These are phyloP conservation scores for Chalciporus chontae DNA, from an alignment of 768 basidiomycete species.

Conservation along the genomic window DNA sequence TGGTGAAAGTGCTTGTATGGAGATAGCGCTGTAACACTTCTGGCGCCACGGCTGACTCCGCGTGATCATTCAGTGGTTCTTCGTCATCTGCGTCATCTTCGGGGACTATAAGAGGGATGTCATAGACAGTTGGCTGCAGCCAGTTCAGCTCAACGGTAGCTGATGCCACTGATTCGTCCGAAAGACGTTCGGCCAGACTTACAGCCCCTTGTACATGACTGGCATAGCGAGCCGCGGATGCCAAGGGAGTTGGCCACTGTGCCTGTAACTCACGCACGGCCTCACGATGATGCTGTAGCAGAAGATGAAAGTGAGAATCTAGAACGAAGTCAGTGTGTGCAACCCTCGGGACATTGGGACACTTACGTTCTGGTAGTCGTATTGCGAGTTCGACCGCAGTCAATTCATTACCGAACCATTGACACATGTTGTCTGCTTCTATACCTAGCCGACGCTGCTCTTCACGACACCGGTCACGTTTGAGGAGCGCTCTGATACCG, in stretches of 20 bases:
- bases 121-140: background rate
- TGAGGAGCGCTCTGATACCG: constrained; percentile 32
- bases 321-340: background rate
- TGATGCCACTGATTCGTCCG: background rate
- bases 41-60: background rate
- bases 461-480: constrained; percentile 28
- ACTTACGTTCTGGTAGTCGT: constrained; percentile 3
- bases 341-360: background rate
- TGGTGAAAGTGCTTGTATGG: too few relatives aligned
- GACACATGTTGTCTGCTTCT: constrained; percentile 34
- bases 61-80: too few relatives aligned
- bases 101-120: background rate
- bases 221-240: constrained; percentile 2
- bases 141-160: background rate
- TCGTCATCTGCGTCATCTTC: background rate
- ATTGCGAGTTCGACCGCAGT: background rate
- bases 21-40: too few relatives aligned
- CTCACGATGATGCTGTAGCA: background rate
- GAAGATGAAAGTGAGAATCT: background rate
- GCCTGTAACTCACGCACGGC: constrained; percentile 14
- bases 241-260: constrained; percentile 18
- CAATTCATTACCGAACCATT: constrained; percentile 27
- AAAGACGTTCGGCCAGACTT: background rate
- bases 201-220: constrained; percentile 9
- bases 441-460: constrained; percentile 23